phyloP scores from a whole-genome alignment of 495 filamentous ascomycete species.

The Tuber melanosporum region DNA sequence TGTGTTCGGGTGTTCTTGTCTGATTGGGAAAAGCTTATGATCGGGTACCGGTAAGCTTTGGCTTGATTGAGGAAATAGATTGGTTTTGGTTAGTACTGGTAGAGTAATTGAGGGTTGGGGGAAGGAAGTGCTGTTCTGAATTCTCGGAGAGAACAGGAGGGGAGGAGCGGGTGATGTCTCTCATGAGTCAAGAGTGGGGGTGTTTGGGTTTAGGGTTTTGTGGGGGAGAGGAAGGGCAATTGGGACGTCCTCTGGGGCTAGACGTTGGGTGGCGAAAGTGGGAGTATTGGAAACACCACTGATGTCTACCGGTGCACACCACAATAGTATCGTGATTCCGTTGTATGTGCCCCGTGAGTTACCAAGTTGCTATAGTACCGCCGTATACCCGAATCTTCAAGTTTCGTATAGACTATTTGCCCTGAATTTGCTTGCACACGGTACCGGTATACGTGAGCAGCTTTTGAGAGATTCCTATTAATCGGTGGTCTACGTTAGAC shows the following conservation, averaged over 20 bases:
- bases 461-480: neutral
- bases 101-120: neutral
- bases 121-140: neutral
- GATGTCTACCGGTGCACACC: too few species aligned
- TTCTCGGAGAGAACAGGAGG: neutral
- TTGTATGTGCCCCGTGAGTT: neutral
- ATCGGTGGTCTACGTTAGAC: neutral
- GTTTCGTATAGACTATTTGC: neutral
- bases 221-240: neutral
- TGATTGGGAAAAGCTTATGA: neutral
- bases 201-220: neutral
- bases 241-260: neutral
- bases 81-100: neutral
- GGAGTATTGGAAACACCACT: neutral
- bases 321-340: neutral
- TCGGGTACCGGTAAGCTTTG: neutral
- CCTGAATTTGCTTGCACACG: neutral
- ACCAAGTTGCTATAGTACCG: neutral
- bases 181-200: neutral
- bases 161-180: neutral
- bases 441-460: neutral
- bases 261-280: neutral
- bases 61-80: neutral
- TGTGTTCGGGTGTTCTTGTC: neutral
- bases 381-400: neutral